Evolutionary conservation across 139 green algal genomes (phyloP), one percentile per base, ranked within the genome.

Genomic region (Dunaliella sp.): DNA sequence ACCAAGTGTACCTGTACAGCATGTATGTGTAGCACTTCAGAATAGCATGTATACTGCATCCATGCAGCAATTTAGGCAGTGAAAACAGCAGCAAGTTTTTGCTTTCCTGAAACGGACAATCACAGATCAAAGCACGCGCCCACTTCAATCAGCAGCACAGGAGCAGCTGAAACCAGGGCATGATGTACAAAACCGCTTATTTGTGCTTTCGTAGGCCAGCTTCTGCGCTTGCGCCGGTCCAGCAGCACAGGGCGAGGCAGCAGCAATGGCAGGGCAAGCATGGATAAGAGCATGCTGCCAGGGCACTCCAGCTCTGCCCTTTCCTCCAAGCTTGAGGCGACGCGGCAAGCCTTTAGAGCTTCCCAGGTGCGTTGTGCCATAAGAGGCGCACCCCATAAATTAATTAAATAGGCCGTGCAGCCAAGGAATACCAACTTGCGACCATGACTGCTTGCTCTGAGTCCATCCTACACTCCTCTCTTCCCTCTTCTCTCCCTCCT

Each of bases 271-370:
- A 65, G 48, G 48, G 48, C 48, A 65, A 65, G 48, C 48, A 65
- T 16, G 48, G 48, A 65, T 16, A 65, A 16, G 48, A 26, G 7
- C 7, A 65, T 65, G 48, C 48, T 65, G 48, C 48, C 48, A 16
- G 48, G 48, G 7, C 48, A 65, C 48, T 26, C 7, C 16, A 7
- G 16, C 16, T 65, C 48, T 65, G 48, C 48, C 16, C 16, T 65
- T 7, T 65, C 48, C 7, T 65, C 48, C 7, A 85, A 85, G 58
- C 38, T 85, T 35, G 81, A 38, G 35, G 81, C 81, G 1, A 85
- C 81, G 1, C 48, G 58, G 33, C 36, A 65, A 57, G 38, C 81
- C 31, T 85, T 77, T 38, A 85, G 31, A 31, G 76, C 76, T 38
- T 33, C 76, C n/a, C 76, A 81, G 76, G n/a, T 81, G 30, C n/a